Percentiles rank a stretch among this genome's conserved stretches.
Conservation (phyloP, 768 basidiomycete species). For the Rossbeevera mucosa region DNA sequence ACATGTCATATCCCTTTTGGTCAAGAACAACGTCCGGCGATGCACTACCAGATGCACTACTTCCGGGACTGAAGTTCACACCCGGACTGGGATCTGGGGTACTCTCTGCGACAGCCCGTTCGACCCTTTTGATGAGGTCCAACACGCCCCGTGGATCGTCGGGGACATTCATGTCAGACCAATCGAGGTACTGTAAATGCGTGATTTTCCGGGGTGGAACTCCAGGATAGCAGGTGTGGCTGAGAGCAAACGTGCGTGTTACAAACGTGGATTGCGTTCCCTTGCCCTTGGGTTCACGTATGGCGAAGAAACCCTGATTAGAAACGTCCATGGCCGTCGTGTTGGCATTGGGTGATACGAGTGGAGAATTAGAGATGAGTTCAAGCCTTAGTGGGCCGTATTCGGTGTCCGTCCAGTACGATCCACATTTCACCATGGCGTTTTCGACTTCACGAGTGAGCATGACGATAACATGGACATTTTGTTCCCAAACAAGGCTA, state of each 20-base stretch:
- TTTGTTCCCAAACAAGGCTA: slow-evolving; percentile 90
- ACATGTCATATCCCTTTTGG: not conserved
- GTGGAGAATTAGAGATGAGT: slow-evolving; percentile 43
- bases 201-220: slow-evolving; percentile 62
- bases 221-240: slow-evolving; percentile 55
- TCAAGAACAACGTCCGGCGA: slow-evolving; percentile 15
- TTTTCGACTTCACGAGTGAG: slow-evolving; percentile 90
- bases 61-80: slow-evolving; percentile 20
- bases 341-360: slow-evolving; percentile 13
- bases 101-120: slow-evolving; percentile 24
- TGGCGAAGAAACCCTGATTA: slow-evolving; percentile 35
- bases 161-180: slow-evolving; percentile 97
- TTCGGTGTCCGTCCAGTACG: slow-evolving; percentile 72
- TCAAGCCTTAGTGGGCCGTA: slow-evolving; percentile 73
- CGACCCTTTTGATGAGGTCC: slow-evolving; percentile 70
- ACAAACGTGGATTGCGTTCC: slow-evolving; percentile 34
- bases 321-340: slow-evolving; percentile 33
- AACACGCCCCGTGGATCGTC: slow-evolving; percentile 74
- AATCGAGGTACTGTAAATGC: slow-evolving; percentile 90
- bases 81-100: slow-evolving; percentile 30
- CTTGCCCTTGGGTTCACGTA: slow-evolving; percentile 20
- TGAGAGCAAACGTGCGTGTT: slow-evolving; percentile 64
- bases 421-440: slow-evolving; percentile 82
- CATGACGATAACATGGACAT: slow-evolving; percentile 94
- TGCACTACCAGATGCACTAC: slow-evolving; percentile 14